Evolutionary conservation across 345 rosid genomes (phyloP).

Genomic region (Populus simonii): DNA sequence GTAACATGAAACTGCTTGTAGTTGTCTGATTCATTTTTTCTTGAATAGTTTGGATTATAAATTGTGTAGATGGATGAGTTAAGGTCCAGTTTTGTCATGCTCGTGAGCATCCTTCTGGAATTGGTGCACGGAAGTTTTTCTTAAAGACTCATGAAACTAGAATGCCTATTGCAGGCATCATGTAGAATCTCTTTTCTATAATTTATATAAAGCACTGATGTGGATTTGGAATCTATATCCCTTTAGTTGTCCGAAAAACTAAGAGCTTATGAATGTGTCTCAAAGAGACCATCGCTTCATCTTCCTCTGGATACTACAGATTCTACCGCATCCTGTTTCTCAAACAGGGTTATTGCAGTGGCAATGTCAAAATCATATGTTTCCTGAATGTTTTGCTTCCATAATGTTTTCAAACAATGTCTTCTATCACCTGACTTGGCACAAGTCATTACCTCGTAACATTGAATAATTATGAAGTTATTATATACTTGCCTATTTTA

Average conservation of each 20-base stretch:
- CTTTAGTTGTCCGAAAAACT: neutral
- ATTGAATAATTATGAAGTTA: neutral
- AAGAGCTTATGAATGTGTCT: neutral
- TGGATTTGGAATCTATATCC: neutral
- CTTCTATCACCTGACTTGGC: neutral
- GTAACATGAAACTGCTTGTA: constrained; percentile 29
- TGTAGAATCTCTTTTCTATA: neutral
- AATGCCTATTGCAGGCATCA: neutral
- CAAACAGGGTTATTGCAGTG: neutral
- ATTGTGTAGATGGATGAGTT: neutral
- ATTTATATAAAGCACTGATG: neutral
- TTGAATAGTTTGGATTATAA: neutral
- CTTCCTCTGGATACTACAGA: neutral
- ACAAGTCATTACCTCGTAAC: neutral
- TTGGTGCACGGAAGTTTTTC: neutral
- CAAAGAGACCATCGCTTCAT: neutral
- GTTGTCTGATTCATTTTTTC: neutral
- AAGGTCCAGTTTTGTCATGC: neutral
- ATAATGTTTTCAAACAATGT: neutral
- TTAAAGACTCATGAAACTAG: neutral
- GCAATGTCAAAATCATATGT: neutral
- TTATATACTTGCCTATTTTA: neutral
- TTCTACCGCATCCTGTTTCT: neutral
- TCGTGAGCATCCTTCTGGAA: neutral
- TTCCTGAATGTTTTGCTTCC: neutral